Base-by-base conservation (phyloP, 2,329 filamentous ascomycete species). In the Monosporascus sp. region DNA sequence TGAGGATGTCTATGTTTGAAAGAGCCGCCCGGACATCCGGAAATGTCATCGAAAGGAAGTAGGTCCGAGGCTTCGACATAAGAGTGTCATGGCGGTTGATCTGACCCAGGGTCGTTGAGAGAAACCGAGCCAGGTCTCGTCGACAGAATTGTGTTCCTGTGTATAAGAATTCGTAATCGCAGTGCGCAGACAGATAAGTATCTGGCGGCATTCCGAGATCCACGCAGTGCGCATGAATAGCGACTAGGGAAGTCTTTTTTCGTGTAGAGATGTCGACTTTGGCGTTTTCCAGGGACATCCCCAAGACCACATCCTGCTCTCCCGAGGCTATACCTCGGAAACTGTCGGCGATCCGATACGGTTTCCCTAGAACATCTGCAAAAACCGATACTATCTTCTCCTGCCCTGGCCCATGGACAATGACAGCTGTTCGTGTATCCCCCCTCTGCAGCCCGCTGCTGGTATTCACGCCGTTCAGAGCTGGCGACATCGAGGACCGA, bases 141-240 rank as follows among this genome's bases (percentile, higher is more conserved):
- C 89, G 83, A 57, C 87, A 85, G 67, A 88, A 89, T 1, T 86
- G 81, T 8, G 79, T 78, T 57, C 85, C 81, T 3, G 87, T 89
- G 72, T 94, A 95, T 20, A 95, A 78, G 61, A 93, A 94, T 68
- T 95, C 90, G 72, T 93, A 94, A 71, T 94, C 88, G 72, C 88
- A 92, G 53, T 80, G 71, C 26, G 81, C 75, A 17, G 86, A 90
- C 24, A 91, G 78, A 46, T 76, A 69, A 40, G 80, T 68, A 60
- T 89, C 84, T n/a, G 86, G 84, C 19, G 84, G 83, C 74, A 86
- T 88, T 31, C 84, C 84, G 52, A 84, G 76, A 62, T 86, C 84
- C 57, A 91, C 83, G 65, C 86, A 89, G 68, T 93, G 88, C 24
- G 88, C 85, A 67, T 92, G 88, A 66, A 94, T 87, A 53, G 86